Evolutionary conservation across 345 rosid species (phyloP).

Genomic region (Eucalyptus regnans): DNA sequence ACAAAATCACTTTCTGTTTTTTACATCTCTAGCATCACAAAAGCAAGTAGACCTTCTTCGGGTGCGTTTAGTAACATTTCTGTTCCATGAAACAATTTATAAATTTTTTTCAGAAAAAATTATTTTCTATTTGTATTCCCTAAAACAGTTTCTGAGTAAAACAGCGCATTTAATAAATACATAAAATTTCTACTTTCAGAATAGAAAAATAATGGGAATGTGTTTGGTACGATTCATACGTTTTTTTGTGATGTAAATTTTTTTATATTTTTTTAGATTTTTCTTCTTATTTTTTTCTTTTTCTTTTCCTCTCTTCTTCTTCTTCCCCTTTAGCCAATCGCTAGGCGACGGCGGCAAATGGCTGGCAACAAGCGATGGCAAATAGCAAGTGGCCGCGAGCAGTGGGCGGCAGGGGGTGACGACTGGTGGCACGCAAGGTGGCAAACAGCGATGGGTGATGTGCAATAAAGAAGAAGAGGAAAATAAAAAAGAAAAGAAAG

Average conservation of each 20-base stretch:
- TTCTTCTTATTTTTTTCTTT: rapidly evolving
- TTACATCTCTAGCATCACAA: background rate
- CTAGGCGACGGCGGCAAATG: rapidly evolving
- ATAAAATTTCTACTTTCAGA: rapidly evolving
- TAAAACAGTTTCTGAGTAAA: rapidly evolving
- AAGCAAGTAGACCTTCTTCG: rapidly evolving
- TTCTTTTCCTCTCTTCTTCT: no score
- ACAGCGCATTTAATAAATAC: rapidly evolving
- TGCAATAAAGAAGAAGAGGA: rapidly evolving
- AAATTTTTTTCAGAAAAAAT: rapidly evolving
- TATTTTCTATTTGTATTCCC: rapidly evolving
- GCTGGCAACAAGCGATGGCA: rapidly evolving
- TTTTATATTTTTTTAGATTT: no score
- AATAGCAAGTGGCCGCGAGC: rapidly evolving
- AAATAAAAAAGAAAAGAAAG: rapidly evolving
- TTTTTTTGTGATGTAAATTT: no score
- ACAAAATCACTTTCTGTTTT: background rate
- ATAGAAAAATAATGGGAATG: rapidly evolving
- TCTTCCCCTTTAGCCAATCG: no score
- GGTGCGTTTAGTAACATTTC: rapidly evolving
- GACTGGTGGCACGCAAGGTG: rapidly evolving
- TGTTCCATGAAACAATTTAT: rapidly evolving
- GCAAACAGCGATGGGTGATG: rapidly evolving
- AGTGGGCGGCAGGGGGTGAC: rapidly evolving
- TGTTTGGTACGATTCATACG: rapidly evolving